These are phyloP conservation scores for Cercospora canescens DNA, from an alignment of 2,329 filamentous ascomycete genomes.

Conservation along the genomic window DNA sequence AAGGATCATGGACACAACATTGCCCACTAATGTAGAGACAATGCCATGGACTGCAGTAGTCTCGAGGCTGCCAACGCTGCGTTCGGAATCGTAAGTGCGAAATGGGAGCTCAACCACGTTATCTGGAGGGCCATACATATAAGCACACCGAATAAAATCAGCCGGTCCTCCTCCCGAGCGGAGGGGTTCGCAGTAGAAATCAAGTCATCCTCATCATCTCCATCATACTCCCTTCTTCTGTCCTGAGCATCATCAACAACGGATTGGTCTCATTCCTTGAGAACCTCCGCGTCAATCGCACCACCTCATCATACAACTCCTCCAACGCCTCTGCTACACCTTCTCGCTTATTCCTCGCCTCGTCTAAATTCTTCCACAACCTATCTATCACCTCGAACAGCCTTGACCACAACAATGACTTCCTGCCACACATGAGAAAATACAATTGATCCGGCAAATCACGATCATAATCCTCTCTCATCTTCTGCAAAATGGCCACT, in stretches of 20 bases:
- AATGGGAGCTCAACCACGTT: no score
- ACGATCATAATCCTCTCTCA: constrained; percentile 17
- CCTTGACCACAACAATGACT: constrained; percentile 13
- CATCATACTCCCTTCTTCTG: constrained; percentile 11
- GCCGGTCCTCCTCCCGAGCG: no score
- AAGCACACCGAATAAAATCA: no score
- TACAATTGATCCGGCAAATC: constrained; percentile 20
- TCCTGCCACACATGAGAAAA: constrained; percentile 14
- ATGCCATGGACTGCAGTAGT: neutral
- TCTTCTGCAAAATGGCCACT: constrained; percentile 1
- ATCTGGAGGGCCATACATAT: no score
- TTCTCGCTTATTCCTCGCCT: neutral
- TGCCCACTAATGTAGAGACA: neutral
- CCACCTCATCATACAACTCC: constrained; percentile 5
- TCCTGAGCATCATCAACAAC: constrained; percentile 11
- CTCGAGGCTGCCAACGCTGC: no score
- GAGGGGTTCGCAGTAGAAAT: neutral
- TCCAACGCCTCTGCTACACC: constrained; percentile 11
- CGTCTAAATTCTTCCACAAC: constrained; percentile 13
- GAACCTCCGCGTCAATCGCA: constrained; percentile 3
- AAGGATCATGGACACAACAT: neutral
- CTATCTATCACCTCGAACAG: constrained; percentile 13
- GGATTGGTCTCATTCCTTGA: constrained; percentile 13
- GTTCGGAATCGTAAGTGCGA: no score
- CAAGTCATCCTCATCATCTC: constrained; percentile 10